These are phyloP conservation scores for Dryas integrifolia DNA, from an alignment of 331 rosid genomes.

Conservation along the genomic window DNA sequence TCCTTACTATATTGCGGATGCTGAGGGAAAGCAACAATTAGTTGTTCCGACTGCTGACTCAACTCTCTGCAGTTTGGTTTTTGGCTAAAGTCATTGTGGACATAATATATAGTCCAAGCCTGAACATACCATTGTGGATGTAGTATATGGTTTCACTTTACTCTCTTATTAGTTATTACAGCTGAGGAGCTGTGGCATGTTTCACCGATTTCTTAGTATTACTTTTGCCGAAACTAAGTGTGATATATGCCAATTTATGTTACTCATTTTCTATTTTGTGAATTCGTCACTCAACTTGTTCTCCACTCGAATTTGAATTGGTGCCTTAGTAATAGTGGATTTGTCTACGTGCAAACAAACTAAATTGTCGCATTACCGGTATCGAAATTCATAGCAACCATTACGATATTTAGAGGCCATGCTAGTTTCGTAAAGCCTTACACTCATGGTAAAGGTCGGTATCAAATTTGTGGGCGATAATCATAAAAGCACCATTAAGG, in stretches of 20 bases:
- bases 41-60: neutral
- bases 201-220: slow-evolving; percentile 11
- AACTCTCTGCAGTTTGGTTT: slow-evolving; percentile 12
- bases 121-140: slow-evolving; percentile 8
- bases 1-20: slow-evolving; percentile 54
- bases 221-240: neutral
- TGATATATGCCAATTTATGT: slow-evolving; percentile 1
- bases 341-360: too few relatives aligned
- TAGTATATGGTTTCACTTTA: neutral
- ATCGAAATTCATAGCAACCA: too few relatives aligned
- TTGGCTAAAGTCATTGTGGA: slow-evolving; percentile 3
- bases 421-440: too few relatives aligned
- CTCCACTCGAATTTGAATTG: too few relatives aligned
- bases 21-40: slow-evolving; percentile 44
- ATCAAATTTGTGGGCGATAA: too few relatives aligned
- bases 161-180: neutral
- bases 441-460: too few relatives aligned
- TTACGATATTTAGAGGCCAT: too few relatives aligned
- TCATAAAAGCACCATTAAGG: too few relatives aligned
- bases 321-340: too few relatives aligned
- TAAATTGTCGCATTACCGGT: too few relatives aligned
- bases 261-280: neutral
- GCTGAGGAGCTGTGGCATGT: neutral
- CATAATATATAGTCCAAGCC: slow-evolving; percentile 10
- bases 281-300: neutral